A percentile compares a stretch with the other conserved stretches of the same genome.
These are phyloP conservation scores for Termitomyces sp. DNA, from an alignment of 768 basidiomycete genomes.

Conservation along the genomic window DNA sequence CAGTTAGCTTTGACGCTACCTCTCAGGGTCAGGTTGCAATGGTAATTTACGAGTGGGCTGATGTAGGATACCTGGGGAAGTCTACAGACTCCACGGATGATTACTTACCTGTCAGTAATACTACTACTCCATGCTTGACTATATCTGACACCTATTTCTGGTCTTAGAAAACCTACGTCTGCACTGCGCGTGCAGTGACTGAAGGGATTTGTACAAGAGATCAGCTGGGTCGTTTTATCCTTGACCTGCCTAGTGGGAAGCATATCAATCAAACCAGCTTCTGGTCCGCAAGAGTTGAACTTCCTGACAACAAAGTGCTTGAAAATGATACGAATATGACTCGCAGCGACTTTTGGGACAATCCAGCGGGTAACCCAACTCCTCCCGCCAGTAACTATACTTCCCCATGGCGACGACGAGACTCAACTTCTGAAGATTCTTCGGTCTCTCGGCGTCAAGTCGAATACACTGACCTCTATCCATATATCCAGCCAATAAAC, in stretches of 20 bases:
- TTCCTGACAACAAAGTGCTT: conserved; percentile 35
- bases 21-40: conserved; percentile 89
- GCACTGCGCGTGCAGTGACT: conserved; percentile 75
- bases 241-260: conserved; percentile 61
- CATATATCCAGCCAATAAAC: conserved; percentile 68
- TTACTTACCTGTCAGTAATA: conserved; percentile 53
- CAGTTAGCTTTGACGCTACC: conserved; percentile 71
- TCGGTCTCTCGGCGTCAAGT: conserved; percentile 18
- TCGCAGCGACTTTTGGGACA: conserved; percentile 46
- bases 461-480: conserved; percentile 39
- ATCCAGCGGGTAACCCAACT: conserved; percentile 54
- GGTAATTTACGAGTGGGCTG: conserved; percentile 95
- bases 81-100: conserved; percentile 48
- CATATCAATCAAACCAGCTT: conserved; percentile 72
- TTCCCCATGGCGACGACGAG: conserved; percentile 40
- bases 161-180: conserved; percentile 88
- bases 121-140: neutral
- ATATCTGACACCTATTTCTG: conserved; percentile 10
- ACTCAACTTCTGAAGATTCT: neutral
- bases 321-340: conserved; percentile 16
- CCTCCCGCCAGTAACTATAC: conserved; percentile 40
- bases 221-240: conserved; percentile 87
- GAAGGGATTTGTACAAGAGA: conserved; percentile 62
- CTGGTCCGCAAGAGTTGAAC: conserved; percentile 78
- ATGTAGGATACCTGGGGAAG: conserved; percentile 79